A percentile compares a stretch with the other conserved stretches of the same genome.
Conservation (phyloP, 2,329 filamentous ascomycete genomes). For the Stachybotrys elegans region DNA sequence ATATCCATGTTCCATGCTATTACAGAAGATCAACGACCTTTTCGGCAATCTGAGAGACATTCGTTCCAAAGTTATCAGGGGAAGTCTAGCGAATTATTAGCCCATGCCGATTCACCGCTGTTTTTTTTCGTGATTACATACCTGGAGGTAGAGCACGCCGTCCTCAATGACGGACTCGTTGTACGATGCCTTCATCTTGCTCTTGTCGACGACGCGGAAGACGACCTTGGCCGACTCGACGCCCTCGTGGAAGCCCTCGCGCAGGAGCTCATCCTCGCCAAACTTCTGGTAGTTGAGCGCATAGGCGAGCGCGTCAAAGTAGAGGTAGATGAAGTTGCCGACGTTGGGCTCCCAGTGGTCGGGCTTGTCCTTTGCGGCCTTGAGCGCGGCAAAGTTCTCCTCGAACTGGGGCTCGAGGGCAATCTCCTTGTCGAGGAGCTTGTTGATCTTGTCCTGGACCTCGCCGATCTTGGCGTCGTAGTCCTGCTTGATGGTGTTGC, state of each 20-base stretch:
- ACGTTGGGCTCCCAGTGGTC: slow-evolving; percentile 45
- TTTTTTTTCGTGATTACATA: slow-evolving; percentile 14
- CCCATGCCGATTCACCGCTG: not conserved
- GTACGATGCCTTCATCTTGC: slow-evolving; percentile 32
- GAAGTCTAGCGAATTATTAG: slow-evolving; percentile 21
- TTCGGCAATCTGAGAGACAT: slow-evolving; percentile 26
- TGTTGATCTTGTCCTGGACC: slow-evolving; percentile 31
- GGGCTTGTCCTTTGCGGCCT: slow-evolving; percentile 23
- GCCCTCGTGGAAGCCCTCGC: slow-evolving; percentile 42
- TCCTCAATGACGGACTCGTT: slow-evolving; percentile 43
- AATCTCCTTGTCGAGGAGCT: slow-evolving; percentile 35
- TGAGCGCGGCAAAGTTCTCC: slow-evolving; percentile 34
- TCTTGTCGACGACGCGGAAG: slow-evolving; percentile 42
- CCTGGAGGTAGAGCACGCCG: slow-evolving; percentile 46
- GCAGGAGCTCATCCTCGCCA: slow-evolving; percentile 41
- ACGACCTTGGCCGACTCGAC: slow-evolving; percentile 36
- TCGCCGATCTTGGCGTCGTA: slow-evolving; percentile 37
- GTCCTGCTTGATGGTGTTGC: slow-evolving; percentile 32
- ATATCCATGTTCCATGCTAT: not conserved
- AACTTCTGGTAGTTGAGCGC: slow-evolving; percentile 40
- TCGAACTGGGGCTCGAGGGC: slow-evolving; percentile 44
- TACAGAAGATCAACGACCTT: slow-evolving; percentile 31
- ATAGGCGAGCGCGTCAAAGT: slow-evolving; percentile 39
- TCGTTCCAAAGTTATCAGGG: slow-evolving; percentile 29
- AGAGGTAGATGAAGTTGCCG: slow-evolving; percentile 32